A percentile compares a stretch with the other conserved stretches of the same genome.
Evolutionary conservation across 257 asterid genomes (phyloP).

Genomic region (Nicotiana paniculata): DNA sequence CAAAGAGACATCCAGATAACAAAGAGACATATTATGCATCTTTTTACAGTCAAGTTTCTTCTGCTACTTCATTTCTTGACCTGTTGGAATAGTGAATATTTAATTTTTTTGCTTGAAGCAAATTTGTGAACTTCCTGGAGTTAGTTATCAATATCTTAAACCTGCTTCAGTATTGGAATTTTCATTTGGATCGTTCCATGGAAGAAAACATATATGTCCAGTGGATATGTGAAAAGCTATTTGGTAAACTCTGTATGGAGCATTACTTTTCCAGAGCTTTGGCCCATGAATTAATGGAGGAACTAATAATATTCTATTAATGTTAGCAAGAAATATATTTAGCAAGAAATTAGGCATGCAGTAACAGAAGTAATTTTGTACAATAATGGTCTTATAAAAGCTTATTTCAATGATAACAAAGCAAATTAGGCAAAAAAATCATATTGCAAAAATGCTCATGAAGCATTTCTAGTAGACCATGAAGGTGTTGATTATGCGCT

Average conservation of each 20-base stretch:
- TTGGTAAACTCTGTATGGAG: background rate
- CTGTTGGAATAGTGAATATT: background rate
- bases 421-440: background rate
- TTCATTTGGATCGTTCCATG: background rate
- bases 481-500: slow-evolving; percentile 48
- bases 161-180: background rate
- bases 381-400: background rate
- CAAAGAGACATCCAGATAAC: background rate
- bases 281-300: background rate
- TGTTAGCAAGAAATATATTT: background rate
- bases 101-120: background rate
- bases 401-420: background rate
- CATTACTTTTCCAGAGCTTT: background rate
- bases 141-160: no score
- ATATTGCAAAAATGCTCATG: slow-evolving; percentile 54
- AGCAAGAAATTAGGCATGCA: background rate
- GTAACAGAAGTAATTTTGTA: background rate
- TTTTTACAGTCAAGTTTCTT: background rate
- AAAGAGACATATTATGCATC: background rate
- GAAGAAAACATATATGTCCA: background rate
- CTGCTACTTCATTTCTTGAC: background rate
- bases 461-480: slow-evolving; percentile 36
- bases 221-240: background rate
- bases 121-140: no score
- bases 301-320: background rate